Evolutionary conservation across 192 early-diverging fungal genomes (phyloP), one percentile per base, ranked within the genome.

Genomic region (Powellomyces hirtus): DNA sequence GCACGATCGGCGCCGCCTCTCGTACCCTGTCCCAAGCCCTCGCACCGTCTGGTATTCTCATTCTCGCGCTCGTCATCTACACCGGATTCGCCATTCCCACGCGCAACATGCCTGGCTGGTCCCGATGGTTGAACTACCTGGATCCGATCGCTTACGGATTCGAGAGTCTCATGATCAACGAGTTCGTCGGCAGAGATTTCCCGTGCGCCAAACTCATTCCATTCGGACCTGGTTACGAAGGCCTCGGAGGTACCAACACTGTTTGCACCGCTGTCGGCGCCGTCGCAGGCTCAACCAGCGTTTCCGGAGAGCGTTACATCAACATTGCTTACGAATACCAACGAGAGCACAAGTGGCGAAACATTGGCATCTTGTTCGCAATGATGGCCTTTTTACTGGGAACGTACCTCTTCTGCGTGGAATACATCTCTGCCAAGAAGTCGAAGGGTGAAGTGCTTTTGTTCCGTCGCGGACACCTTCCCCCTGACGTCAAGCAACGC

Each of bases 61-160:
- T 88, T 44, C 65, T 81, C 4, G 61, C 40, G n/a, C 58, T 83
- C 34, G 68, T 80, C 40, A 51, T 85, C 4, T 86, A 88, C 49
- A 76, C 78, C 44, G 85, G 89, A 22, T 90, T 83, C 64, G 75
- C 85, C 56, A 84, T 89, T 68, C 84, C 83, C 1, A 78, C 76
- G 26, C 69, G 68, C 22, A 76, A 80, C 5, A 87, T 89, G 84
- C 78, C 80, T 31, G 77, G 81, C n/a, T 86, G 84, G 86, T 74
- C 86, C 34, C 71, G 60, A 35, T 86, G 86, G 86, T 76, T 86
- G 33, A 81, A 74, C 58, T 88, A 81, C 77, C 81, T 89, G 30
- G 84, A 87, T 59, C 86, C 87, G 24, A 53, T 87, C 22, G 72
- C 83, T 0, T 88, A 87, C 46, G 82, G 69, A 1, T 83, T 86